Percentiles rank a stretch among this genome's conserved stretches.
Evolutionary conservation across 1,139 yeast species (phyloP).

Genomic region (Pichia sp.): DNA sequence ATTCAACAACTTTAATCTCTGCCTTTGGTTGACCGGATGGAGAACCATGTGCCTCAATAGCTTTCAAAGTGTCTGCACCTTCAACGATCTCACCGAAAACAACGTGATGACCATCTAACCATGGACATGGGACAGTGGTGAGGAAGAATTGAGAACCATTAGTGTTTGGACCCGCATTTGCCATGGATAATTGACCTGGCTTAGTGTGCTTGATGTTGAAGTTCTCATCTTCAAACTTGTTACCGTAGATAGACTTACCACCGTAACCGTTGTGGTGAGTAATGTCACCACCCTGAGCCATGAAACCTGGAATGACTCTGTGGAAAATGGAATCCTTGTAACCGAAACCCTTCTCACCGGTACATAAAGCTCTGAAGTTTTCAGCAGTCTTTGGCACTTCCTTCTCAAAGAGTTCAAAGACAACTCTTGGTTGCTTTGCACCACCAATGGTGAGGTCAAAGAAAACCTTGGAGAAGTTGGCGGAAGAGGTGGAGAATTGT

Average conservation of each 20-base stretch:
- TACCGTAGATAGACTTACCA: conserved; percentile 32
- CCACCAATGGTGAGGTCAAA: conserved; percentile 74
- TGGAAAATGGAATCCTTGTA: conserved; percentile 48
- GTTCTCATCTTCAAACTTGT: conserved; percentile 29
- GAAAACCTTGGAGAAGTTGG: conserved; percentile 45
- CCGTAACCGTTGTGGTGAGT: conserved; percentile 30
- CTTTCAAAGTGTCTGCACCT: conserved; percentile 28
- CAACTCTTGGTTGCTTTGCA: conserved; percentile 30
- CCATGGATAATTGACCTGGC: conserved; percentile 37
- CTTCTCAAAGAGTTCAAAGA: conserved; percentile 44
- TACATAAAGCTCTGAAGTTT: conserved; percentile 56
- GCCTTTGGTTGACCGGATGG: conserved; percentile 24
- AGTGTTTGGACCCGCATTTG: conserved; percentile 38
- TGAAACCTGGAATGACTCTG: conserved; percentile 42
- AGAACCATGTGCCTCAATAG: conserved; percentile 27
- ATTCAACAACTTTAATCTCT: conserved; percentile 26
- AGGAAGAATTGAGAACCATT: conserved; percentile 37
- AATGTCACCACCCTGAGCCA: conserved; percentile 38
- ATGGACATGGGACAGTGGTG: conserved; percentile 33
- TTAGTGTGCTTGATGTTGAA: conserved; percentile 30
- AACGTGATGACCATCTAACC: conserved; percentile 38
- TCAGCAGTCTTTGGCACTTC: conserved; percentile 59
- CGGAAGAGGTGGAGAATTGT: conserved; percentile 32
- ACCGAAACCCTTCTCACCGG: conserved; percentile 59
- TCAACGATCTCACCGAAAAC: conserved; percentile 35